These are phyloP conservation scores for Coemansia sp. DNA, from an alignment of 192 early-diverging fungal species.

Conservation along the genomic window DNA sequence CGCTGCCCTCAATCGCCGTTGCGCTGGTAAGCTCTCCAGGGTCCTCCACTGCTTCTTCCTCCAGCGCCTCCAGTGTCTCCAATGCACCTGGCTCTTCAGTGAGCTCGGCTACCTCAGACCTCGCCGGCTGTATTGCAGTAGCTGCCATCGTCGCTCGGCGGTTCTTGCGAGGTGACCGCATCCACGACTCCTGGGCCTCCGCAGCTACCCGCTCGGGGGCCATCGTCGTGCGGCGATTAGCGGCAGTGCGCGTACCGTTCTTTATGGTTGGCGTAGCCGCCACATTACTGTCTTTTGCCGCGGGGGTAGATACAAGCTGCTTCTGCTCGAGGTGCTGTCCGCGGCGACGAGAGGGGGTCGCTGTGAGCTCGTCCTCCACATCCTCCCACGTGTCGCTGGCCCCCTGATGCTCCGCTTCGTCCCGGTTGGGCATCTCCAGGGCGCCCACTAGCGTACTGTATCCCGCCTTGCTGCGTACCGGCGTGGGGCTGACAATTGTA, in stretches of 20 bases:
- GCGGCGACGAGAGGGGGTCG: neutral
- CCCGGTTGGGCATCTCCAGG: constrained; percentile 16
- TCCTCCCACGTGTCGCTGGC: neutral
- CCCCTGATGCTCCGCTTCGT: neutral
- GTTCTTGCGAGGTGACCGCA: constrained; percentile 22
- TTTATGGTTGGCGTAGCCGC: neutral
- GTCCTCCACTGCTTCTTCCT: neutral
- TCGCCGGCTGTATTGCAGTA: neutral
- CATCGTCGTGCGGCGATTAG: constrained; percentile 20
- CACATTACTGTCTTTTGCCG: too few species aligned
- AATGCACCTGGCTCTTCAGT: neutral
- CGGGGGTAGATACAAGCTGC: too few species aligned
- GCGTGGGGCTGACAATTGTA: constrained; percentile 32
- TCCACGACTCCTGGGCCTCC: constrained; percentile 11
- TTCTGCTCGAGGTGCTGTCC: neutral
- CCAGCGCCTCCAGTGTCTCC: neutral
- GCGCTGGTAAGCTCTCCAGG: constrained; percentile 8
- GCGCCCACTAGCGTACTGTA: constrained; percentile 31
- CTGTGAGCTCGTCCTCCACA: neutral
- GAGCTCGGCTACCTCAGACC: neutral
- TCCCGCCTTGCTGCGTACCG: constrained; percentile 16
- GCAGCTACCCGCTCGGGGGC: constrained; percentile 6
- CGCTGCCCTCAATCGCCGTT: constrained; percentile 6
- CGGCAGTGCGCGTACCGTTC: neutral
- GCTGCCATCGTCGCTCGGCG: constrained; percentile 30